Evolutionary conservation across 1,284 basidiomycete species (phyloP).

Genomic region (Cystobasidium slooffiae): DNA sequence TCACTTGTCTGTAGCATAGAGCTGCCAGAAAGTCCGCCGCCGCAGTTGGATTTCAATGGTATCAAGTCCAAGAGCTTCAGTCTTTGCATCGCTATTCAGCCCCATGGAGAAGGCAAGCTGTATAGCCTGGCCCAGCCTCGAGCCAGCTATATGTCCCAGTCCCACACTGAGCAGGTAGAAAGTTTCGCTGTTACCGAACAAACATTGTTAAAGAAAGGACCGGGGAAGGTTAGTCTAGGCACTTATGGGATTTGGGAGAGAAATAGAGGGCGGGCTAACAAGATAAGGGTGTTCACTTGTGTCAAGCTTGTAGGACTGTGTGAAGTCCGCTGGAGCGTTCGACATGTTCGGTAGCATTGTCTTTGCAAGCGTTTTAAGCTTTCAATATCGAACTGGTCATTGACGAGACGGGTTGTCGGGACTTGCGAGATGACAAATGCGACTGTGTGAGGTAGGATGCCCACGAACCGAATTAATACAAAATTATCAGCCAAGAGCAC

Average conservation of each 20-base stretch:
- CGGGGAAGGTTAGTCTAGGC: not conserved
- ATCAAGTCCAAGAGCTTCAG: conserved; percentile 54
- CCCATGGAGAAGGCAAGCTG: conserved; percentile 57
- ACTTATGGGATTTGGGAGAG: too few relatives aligned
- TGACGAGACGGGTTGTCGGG: conserved; percentile 55
- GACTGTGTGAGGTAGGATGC: conserved; percentile 48
- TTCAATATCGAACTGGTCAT: conserved; percentile 56
- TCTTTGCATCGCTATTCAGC: conserved; percentile 56
- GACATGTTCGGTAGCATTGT: conserved; percentile 56
- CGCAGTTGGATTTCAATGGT: conserved; percentile 56
- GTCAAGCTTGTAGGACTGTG: conserved; percentile 55
- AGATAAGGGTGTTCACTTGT: conserved; percentile 57
- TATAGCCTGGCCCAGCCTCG: conserved; percentile 56
- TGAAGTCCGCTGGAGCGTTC: conserved; percentile 56
- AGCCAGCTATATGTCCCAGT: conserved; percentile 55
- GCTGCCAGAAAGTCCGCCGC: conserved; percentile 57
- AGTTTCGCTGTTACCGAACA: conserved; percentile 53
- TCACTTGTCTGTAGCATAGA: conserved; percentile 57
- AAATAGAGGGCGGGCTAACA: conserved; percentile 50
- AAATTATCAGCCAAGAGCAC: not conserved
- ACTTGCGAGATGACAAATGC: conserved; percentile 58
- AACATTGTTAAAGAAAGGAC: not conserved
- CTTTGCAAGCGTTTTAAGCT: conserved; percentile 57
- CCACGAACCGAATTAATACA: not conserved
- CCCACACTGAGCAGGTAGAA: conserved; percentile 58